Evolutionary conservation across 306 rosid genomes (phyloP), one percentile per base, ranked within the genome.

Genomic region (Rosa persica): DNA sequence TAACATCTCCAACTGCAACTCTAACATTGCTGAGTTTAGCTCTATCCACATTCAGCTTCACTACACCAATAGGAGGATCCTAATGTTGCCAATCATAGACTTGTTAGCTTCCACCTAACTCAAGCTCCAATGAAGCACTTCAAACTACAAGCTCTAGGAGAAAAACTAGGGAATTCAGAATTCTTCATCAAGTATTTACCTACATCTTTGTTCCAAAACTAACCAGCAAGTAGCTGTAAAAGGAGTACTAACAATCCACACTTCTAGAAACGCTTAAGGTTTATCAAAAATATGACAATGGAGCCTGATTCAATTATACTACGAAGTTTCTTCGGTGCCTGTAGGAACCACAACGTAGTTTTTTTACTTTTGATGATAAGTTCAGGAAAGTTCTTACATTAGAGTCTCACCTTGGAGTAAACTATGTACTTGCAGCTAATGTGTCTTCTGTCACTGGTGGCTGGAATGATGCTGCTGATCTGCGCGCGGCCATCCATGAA

Each of bases 271-370:
- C 2, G 20, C 30, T 19, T 25, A 61, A 25, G 19, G 17, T 61
- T 82, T 66, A 83, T 88, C 83, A 80, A 80, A 85, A 81, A 49
- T 70, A 88, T 88, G 92, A 86, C 91, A 10, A 4, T 85, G 81
- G 87, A 85, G 61, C 86, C 89, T 23, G 87, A 90, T 74, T 80
- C 79, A 62, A 84, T 90, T 25, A 82, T 87, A 57, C 16, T 86
- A 72, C 83, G 89, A 85, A 87, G 88, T 84, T 88, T 90, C 77
- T 82, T 90, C 17, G 88, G 89, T 76, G 86, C 92, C 36, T 90
- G 92, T 70, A 81, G 82, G 15, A 85, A 77, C 40, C 83, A 85
- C 6, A 89, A 86, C 4, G 58, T 76, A 79, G 43, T n/a, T n/a
- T 65, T 80, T 78, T 85, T 79, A 78, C 51, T 85, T 82, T 85